A percentile compares a stretch with the other conserved stretches of the same genome.
These are phyloP conservation scores for Alternaria consortialis DNA, from an alignment of 2,329 filamentous ascomycete species.

Conservation along the genomic window DNA sequence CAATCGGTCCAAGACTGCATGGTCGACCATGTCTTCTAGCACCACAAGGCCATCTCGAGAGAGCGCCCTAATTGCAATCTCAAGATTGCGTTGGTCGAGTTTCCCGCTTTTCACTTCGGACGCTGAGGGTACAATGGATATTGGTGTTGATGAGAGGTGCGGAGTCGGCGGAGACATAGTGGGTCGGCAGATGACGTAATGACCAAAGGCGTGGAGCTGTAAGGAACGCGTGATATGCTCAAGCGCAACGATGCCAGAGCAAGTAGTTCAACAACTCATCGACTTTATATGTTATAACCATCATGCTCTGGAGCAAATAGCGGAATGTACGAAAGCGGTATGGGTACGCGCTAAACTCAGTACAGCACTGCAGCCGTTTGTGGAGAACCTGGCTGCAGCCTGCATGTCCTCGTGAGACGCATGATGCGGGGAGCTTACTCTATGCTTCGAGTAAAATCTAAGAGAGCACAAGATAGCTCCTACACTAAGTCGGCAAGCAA, in stretches of 20 bases:
- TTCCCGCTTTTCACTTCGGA: constrained; percentile 52
- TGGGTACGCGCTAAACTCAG: constrained; percentile 24
- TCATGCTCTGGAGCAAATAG: constrained; percentile 1
- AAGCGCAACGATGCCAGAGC: not conserved
- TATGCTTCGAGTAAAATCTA: constrained; percentile 1
- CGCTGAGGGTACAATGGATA: constrained; percentile 53
- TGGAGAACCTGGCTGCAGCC: constrained; percentile 8
- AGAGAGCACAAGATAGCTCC: not conserved
- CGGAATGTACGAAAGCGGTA: constrained; percentile 15
- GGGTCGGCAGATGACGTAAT: constrained; percentile 4
- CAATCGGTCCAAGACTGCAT: constrained; percentile 62
- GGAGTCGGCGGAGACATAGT: constrained; percentile 22
- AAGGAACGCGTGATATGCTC: not conserved
- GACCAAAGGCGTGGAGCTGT: not conserved
- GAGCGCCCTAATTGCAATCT: constrained; percentile 52
- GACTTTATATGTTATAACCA: constrained; percentile 11
- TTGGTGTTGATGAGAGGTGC: constrained; percentile 36
- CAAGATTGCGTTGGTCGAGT: constrained; percentile 61
- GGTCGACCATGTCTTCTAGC: constrained; percentile 50
- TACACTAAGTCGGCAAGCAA: not conserved
- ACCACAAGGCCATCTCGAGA: constrained; percentile 47
- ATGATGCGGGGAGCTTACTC: constrained; percentile 8
- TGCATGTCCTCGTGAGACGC: not conserved
- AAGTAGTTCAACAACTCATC: not conserved
- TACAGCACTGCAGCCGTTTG: constrained; percentile 16